Evolutionary conservation across 495 filamentous ascomycete genomes (phyloP).

Genomic region (Talaromyces trachyspermus): DNA sequence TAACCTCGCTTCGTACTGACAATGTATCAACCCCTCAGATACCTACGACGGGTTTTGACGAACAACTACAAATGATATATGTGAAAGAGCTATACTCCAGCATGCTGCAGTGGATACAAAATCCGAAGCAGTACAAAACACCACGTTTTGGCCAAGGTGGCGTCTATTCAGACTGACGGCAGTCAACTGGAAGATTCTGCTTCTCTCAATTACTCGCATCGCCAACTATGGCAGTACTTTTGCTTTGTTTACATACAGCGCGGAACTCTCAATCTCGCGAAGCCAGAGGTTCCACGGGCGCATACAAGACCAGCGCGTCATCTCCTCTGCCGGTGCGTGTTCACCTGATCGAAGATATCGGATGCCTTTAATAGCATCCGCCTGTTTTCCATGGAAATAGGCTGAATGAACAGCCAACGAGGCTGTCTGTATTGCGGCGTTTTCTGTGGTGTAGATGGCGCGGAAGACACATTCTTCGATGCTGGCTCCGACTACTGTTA

Average conservation of each 20-base stretch:
- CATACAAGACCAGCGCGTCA: conserved; percentile 17
- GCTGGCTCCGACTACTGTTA: conserved; percentile 27
- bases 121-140: too few relatives aligned
- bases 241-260: conserved; percentile 28
- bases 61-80: too few relatives aligned
- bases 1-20: too few relatives aligned
- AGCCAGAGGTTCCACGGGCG: conserved; percentile 37
- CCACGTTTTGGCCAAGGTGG: too few relatives aligned
- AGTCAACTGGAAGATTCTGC: too few relatives aligned
- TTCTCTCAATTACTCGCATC: too few relatives aligned
- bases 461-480: conserved; percentile 34
- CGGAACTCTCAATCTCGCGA: conserved; percentile 27
- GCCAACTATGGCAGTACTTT: too few relatives aligned
- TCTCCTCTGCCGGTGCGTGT: conserved; percentile 10
- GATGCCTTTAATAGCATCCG: not conserved
- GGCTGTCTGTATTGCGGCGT: conserved; percentile 32
- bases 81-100: too few relatives aligned
- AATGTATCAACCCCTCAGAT: too few relatives aligned
- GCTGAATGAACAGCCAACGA: conserved; percentile 16
- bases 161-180: too few relatives aligned
- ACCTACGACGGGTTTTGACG: too few relatives aligned
- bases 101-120: too few relatives aligned
- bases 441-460: conserved; percentile 40
- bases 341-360: conserved; percentile 23
- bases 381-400: not conserved